These are phyloP conservation scores for Apium graveolens DNA, from an alignment of 129 eudicot genomes.

Conservation along the genomic window DNA sequence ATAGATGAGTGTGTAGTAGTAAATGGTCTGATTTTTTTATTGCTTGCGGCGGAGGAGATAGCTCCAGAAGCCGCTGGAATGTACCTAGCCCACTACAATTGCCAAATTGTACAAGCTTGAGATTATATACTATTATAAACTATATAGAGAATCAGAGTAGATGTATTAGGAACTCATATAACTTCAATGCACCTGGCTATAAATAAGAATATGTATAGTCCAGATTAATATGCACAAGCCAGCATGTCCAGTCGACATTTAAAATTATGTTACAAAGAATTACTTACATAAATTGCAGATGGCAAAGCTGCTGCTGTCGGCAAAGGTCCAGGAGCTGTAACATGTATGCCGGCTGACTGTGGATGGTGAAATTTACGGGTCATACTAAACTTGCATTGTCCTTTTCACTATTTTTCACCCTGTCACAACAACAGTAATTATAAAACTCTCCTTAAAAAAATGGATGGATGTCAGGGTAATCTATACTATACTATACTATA, in stretches of 20 bases:
- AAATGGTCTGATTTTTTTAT: background rate
- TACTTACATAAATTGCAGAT: conserved; percentile 30
- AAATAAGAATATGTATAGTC: no score
- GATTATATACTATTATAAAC: background rate
- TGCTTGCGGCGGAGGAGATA: conserved; percentile 31
- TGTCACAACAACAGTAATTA: conserved; percentile 21
- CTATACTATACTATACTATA: no score
- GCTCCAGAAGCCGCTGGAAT: conserved; percentile 60
- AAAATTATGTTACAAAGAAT: background rate
- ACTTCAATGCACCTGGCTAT: no score
- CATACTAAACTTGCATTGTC: conserved; percentile 89
- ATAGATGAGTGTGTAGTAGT: background rate
- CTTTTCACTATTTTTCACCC: conserved; percentile 97
- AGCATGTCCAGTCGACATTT: no score
- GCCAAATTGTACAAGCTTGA: background rate
- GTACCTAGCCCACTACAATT: conserved; percentile 81
- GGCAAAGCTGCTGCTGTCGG: conserved; percentile 31
- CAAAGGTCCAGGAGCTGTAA: conserved; percentile 34
- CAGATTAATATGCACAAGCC: no score
- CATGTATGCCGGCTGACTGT: conserved; percentile 45
- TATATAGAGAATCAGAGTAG: no score
- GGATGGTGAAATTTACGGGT: conserved; percentile 97
- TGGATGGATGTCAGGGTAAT: background rate
- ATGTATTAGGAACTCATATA: no score
- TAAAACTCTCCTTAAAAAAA: conserved; percentile 3